These are phyloP conservation scores for Flaveria trinervia DNA, from an alignment of 129 eudicot species.

Conservation along the genomic window DNA sequence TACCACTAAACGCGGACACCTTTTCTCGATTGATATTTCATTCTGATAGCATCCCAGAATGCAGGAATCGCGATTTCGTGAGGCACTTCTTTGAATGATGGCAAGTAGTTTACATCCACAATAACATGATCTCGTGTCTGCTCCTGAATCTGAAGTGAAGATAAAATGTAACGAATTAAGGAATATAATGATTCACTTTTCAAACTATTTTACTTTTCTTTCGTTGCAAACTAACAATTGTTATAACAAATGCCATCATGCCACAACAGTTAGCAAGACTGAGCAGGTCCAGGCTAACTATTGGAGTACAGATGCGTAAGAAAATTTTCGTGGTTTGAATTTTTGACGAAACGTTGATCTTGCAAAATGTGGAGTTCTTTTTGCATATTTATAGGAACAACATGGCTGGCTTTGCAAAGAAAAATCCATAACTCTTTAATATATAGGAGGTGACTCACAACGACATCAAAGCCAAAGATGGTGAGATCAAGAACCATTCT, in stretches of 20 bases:
- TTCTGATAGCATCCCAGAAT: slow-evolving; percentile 88
- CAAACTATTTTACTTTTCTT: neutral
- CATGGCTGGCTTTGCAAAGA: neutral
- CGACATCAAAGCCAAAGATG: slow-evolving; percentile 96
- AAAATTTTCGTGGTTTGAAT: neutral
- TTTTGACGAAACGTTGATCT: neutral
- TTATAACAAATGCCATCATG: too few species aligned
- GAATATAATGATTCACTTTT: neutral
- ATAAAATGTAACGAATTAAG: neutral
- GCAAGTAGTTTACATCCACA: slow-evolving; percentile 94
- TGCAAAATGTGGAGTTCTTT: neutral
- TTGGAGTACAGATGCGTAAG: neutral
- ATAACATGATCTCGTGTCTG: slow-evolving; percentile 87
- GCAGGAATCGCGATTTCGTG: slow-evolving; percentile 77
- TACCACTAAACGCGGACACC: neutral
- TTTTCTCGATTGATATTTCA: slow-evolving; percentile 45
- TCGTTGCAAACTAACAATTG: too few species aligned
- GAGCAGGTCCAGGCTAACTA: too few species aligned
- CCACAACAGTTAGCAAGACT: too few species aligned
- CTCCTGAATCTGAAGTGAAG: slow-evolving; percentile 70
- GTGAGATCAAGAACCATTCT: slow-evolving; percentile 79
- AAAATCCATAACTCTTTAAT: too few species aligned
- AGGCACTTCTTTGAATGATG: slow-evolving; percentile 94
- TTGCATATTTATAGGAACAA: neutral
- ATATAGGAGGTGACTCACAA: slow-evolving; percentile 57